Evolutionary conservation across 164 flowering plant genomes (phyloP).

Genomic region (Macadamia tetraphylla): DNA sequence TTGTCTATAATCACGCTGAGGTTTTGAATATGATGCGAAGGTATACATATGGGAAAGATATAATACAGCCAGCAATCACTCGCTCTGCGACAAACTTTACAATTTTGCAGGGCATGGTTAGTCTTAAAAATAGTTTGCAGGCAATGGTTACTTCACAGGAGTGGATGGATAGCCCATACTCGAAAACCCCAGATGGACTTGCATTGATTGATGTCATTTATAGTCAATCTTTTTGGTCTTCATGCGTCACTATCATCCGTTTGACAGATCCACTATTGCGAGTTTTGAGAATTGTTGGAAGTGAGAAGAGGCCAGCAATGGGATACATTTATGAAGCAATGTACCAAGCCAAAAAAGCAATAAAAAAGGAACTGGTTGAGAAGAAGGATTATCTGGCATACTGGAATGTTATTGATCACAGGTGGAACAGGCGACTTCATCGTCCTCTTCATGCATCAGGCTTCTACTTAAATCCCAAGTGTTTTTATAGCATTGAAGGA

Average conservation of each 20-base stretch:
- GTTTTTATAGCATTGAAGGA: conserved; percentile 64
- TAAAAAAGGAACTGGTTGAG: conserved; percentile 57
- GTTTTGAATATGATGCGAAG: conserved; percentile 64
- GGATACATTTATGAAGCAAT: conserved; percentile 76
- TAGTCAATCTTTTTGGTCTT: conserved; percentile 65
- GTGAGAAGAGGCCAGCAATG: conserved; percentile 68
- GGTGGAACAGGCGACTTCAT: conserved; percentile 56
- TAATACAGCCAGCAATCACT: conserved; percentile 46
- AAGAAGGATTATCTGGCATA: conserved; percentile 51
- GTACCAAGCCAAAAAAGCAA: conserved; percentile 62
- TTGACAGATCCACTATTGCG: conserved; percentile 61
- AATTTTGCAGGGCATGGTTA: conserved; percentile 54
- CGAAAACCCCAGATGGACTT: conserved; percentile 56
- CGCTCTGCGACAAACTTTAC: conserved; percentile 53
- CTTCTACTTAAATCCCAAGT: conserved; percentile 79
- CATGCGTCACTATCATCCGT: conserved; percentile 33
- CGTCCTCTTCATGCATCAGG: conserved; percentile 82
- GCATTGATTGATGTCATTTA: conserved; percentile 44
- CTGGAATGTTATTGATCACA: conserved; percentile 75
- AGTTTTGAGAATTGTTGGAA: conserved; percentile 45
- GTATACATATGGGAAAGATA: conserved; percentile 63
- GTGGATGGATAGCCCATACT: conserved; percentile 64
- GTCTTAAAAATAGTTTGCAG: conserved; percentile 52
- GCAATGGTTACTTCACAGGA: conserved; percentile 80
- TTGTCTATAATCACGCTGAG: conserved; percentile 50